Conservation (phyloP, 768 basidiomycete species). For the Podaxis sp. region DNA sequence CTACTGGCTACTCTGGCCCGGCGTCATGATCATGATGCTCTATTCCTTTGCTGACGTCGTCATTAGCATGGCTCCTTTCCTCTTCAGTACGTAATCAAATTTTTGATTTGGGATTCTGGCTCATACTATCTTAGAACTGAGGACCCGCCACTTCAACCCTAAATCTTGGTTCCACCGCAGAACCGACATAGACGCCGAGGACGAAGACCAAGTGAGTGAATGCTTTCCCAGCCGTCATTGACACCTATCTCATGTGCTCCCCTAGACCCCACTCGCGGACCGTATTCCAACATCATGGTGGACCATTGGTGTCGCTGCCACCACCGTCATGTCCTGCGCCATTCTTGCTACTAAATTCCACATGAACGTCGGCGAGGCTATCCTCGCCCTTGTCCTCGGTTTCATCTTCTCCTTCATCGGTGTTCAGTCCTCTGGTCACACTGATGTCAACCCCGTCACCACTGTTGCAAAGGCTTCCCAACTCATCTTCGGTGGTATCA, state of each 20-base stretch:
- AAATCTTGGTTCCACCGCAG: slow-evolving; percentile 29
- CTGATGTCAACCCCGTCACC: slow-evolving; percentile 62
- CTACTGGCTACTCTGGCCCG: slow-evolving; percentile 66
- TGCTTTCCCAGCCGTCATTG: neutral
- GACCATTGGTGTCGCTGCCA: slow-evolving; percentile 46
- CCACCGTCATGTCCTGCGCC: slow-evolving; percentile 48
- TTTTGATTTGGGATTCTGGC: neutral
- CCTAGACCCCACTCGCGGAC: slow-evolving; percentile 46
- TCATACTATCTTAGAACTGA: slow-evolving; percentile 19
- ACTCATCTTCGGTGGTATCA: slow-evolving; percentile 63
- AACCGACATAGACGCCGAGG: slow-evolving; percentile 34
- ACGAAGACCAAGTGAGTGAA: slow-evolving; percentile 41
- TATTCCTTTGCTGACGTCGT: slow-evolving; percentile 57
- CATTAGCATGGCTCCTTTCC: slow-evolving; percentile 37
- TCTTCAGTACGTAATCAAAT: slow-evolving; percentile 25
- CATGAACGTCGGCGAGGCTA: slow-evolving; percentile 57
- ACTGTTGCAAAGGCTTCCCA: slow-evolving; percentile 64
- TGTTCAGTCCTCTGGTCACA: slow-evolving; percentile 58
- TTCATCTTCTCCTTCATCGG: slow-evolving; percentile 71
- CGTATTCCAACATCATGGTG: slow-evolving; percentile 59
- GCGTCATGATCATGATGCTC: slow-evolving; percentile 60
- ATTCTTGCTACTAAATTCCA: slow-evolving; percentile 55
- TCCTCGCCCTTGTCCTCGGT: slow-evolving; percentile 57
- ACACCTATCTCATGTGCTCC: neutral
- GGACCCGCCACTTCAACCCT: slow-evolving; percentile 25